Conservation (phyloP, 805 yeast genomes). For the Saccharomycopsis babjevae region DNA sequence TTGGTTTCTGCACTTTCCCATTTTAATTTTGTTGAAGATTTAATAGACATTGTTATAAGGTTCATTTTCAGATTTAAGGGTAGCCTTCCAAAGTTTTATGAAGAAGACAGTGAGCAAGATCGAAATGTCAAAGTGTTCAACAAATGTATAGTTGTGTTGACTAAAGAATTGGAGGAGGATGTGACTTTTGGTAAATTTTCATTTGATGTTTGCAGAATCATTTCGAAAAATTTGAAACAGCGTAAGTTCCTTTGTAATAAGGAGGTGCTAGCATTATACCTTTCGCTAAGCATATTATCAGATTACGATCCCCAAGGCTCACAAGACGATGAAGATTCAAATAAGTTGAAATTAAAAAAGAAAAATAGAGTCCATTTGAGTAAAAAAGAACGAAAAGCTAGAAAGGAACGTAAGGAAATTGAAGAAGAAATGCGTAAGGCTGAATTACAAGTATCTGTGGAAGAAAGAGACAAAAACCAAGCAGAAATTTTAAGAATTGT, state of each 20-base stretch:
- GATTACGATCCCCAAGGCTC: constrained; percentile 62
- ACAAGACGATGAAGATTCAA: constrained; percentile 34
- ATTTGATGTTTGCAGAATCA: constrained; percentile 55
- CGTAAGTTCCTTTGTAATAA: constrained; percentile 78
- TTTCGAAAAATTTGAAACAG: constrained; percentile 61
- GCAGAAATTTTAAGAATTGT: constrained; percentile 71
- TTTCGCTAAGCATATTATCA: constrained; percentile 36
- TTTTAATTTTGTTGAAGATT: constrained; percentile 74
- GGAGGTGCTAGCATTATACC: constrained; percentile 34
- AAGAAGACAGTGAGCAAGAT: constrained; percentile 3
- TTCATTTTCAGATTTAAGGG: constrained; percentile 46
- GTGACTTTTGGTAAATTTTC: constrained; percentile 68
- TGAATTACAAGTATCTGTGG: constrained; percentile 76
- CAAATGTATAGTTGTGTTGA: constrained; percentile 55
- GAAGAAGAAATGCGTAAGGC: constrained; percentile 86
- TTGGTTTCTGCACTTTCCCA: constrained; percentile 56
- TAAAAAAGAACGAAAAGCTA: constrained; percentile 78
- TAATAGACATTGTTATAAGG: constrained; percentile 56
- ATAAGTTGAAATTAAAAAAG: constrained; percentile 50
- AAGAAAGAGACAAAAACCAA: constrained; percentile 79
- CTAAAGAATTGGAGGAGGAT: constrained; percentile 66
- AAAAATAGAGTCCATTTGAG: constrained; percentile 85
- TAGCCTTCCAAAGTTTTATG: constrained; percentile 6
- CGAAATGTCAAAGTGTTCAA: constrained; percentile 30
- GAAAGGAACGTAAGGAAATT: constrained; percentile 78